These are phyloP conservation scores for Apiotrichum mycotoxinovorans DNA, from an alignment of 1,284 basidiomycete species.

Conservation along the genomic window DNA sequence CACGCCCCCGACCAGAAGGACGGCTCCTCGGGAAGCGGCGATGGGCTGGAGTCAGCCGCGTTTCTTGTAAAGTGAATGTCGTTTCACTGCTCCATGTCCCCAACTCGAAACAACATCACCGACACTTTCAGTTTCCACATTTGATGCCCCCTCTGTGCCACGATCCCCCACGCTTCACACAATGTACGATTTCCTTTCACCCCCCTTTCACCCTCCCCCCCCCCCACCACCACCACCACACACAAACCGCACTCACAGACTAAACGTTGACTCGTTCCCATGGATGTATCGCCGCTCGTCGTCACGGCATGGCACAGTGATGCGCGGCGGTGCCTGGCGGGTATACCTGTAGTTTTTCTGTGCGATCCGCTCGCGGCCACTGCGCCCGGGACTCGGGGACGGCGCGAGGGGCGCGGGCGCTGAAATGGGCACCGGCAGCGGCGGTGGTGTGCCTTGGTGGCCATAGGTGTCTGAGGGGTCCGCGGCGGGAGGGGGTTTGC, in stretches of 20 bases:
- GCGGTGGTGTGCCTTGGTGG: too few relatives aligned
- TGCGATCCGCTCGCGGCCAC: background rate
- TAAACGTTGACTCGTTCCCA: conserved; percentile 3
- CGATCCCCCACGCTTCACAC: too few relatives aligned
- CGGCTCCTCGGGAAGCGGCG: background rate
- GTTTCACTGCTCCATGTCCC: background rate
- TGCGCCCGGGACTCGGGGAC: too few relatives aligned
- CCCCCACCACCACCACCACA: too few relatives aligned
- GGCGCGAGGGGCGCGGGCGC: too few relatives aligned
- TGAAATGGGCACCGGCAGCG: too few relatives aligned
- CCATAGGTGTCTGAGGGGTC: too few relatives aligned
- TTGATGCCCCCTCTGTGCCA: too few relatives aligned
- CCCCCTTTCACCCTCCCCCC: too few relatives aligned
- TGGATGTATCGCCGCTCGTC: background rate
- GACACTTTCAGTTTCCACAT: too few relatives aligned
- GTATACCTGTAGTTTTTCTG: background rate
- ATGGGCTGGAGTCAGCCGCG: conserved; percentile 6
- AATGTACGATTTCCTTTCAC: too few relatives aligned
- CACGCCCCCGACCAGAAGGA: background rate
- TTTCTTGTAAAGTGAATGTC: background rate
- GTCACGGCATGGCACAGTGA: background rate
- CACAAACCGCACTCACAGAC: background rate
- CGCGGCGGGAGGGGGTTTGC: too few relatives aligned
- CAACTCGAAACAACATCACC: background rate
- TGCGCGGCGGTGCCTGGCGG: conserved; percentile 1